Evolutionary conservation across 2,329 filamentous ascomycete species (phyloP).

Genomic region (Knoxdaviesia proteae): DNA sequence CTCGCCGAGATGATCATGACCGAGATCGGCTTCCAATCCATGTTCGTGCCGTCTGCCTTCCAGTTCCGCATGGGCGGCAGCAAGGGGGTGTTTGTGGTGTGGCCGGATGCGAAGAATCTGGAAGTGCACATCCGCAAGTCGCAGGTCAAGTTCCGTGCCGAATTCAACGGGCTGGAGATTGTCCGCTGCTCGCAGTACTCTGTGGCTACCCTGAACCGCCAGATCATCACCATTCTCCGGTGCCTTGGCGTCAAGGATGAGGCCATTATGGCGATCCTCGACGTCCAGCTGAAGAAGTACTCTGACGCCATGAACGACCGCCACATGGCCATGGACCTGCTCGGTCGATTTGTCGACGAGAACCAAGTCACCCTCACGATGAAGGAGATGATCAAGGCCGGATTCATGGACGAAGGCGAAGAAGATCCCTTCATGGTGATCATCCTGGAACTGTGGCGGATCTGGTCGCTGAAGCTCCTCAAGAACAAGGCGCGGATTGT

Average conservation of each 20-base stretch:
- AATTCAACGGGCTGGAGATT: conserved; percentile 59
- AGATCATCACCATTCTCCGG: conserved; percentile 72
- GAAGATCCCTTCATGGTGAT: conserved; percentile 68
- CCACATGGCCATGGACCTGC: conserved; percentile 39
- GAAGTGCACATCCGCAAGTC: conserved; percentile 65
- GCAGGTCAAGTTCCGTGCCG: conserved; percentile 67
- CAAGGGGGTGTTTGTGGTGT: conserved; percentile 71
- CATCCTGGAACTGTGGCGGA: conserved; percentile 62
- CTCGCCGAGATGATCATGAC: conserved; percentile 53
- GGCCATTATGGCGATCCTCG: conserved; percentile 48
- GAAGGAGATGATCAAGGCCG: conserved; percentile 55
- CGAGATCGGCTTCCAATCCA: conserved; percentile 41
- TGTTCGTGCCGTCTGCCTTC: conserved; percentile 53
- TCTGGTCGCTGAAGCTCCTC: conserved; percentile 73
- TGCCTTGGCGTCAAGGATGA: conserved; percentile 48
- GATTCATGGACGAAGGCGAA: conserved; percentile 44
- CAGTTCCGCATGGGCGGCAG: conserved; percentile 85
- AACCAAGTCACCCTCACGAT: conserved; percentile 61
- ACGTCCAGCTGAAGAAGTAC: conserved; percentile 45
- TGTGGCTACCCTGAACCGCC: conserved; percentile 66
- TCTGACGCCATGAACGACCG: conserved; percentile 48
- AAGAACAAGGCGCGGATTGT: conserved; percentile 83
- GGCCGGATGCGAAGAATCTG: conserved; percentile 41
- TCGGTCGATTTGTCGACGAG: conserved; percentile 62
- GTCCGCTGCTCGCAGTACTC: conserved; percentile 62